These are phyloP conservation scores for Trichoderma asperellum DNA, from an alignment of 2,329 filamentous ascomycete genomes.

Conservation along the genomic window DNA sequence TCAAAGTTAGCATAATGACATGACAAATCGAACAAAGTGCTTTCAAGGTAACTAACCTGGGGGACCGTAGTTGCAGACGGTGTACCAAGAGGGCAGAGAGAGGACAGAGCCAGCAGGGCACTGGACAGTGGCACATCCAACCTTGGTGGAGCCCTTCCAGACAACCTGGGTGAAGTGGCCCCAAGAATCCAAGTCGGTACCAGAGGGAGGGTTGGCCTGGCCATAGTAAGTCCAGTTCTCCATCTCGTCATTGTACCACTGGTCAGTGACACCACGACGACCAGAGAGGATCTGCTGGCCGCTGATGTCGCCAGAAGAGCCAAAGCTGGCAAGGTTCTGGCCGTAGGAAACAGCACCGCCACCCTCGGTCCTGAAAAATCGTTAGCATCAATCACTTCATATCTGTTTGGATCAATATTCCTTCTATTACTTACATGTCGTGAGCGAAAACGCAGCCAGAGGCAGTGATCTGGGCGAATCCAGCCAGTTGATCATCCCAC, in stretches of 20 bases:
- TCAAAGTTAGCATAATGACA: neutral
- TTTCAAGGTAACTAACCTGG: slow-evolving; percentile 59
- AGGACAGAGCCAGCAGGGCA: slow-evolving; percentile 57
- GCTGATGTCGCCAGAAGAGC: slow-evolving; percentile 45
- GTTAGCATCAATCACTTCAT: slow-evolving; percentile 23
- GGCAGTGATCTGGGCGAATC: slow-evolving; percentile 67
- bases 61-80: slow-evolving; percentile 85
- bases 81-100: slow-evolving; percentile 66
- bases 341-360: slow-evolving; percentile 65
- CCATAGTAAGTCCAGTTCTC: slow-evolving; percentile 64
- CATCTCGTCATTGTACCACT: slow-evolving; percentile 89
- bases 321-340: slow-evolving; percentile 84
- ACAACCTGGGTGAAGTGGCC: slow-evolving; percentile 58
- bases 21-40: neutral
- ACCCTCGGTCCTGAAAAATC: slow-evolving; percentile 55
- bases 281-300: slow-evolving; percentile 56
- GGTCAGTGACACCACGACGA: slow-evolving; percentile 71
- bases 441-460: slow-evolving; percentile 73
- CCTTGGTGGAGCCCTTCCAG: slow-evolving; percentile 45
- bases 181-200: slow-evolving; percentile 65
- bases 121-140: slow-evolving; percentile 70
- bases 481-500: slow-evolving; percentile 69
- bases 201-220: slow-evolving; percentile 57
- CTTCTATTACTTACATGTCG: slow-evolving; percentile 65
- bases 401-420: no score